Conservation (phyloP, 805 yeast species). For the Yamadazyma kitorensis region DNA sequence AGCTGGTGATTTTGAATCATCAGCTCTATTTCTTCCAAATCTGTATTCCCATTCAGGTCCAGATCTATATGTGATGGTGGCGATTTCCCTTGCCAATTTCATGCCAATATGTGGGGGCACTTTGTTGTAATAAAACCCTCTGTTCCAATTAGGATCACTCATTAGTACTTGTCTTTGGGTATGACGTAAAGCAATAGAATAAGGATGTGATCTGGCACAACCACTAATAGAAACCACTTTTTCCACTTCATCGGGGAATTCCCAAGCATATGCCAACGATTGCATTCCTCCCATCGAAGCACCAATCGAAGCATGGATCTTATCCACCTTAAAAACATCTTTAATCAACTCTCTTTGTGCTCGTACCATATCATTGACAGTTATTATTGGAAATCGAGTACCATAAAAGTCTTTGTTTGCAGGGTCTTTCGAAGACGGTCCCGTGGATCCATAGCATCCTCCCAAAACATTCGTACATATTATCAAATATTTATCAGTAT, state of each 20-base stretch:
- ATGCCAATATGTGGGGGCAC: conserved; percentile 93
- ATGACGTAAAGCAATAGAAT: conserved; percentile 89
- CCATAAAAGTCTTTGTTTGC: conserved; percentile 66
- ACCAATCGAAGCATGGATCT: conserved; percentile 78
- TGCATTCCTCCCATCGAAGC: conserved; percentile 99
- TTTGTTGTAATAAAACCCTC: conserved; percentile 78
- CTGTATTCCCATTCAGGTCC: conserved; percentile 98
- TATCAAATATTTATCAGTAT: conserved; percentile 77
- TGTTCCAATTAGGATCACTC: conserved; percentile 94
- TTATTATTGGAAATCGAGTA: conserved; percentile 81
- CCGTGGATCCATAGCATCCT: conserved; percentile 94
- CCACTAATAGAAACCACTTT: conserved; percentile 82
- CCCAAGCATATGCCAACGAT: conserved; percentile 81
- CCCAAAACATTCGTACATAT: conserved; percentile 91
- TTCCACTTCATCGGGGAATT: conserved; percentile 72
- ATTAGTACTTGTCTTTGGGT: conserved; percentile 89
- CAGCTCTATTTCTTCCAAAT: conserved; percentile 85
- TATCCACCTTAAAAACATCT: conserved; percentile 59
- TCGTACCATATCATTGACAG: conserved; percentile 86
- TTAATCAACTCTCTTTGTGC: conserved; percentile 74
- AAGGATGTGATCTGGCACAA: conserved; percentile 92
- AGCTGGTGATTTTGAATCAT: conserved; percentile 76
- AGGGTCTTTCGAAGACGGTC: conserved; percentile 82
- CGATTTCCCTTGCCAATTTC: conserved; percentile 91
- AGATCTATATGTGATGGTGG: conserved; percentile 89